Evolutionary conservation across 2,329 filamentous ascomycete species (phyloP).

Genomic region (Colletotrichum euphorbiae): DNA sequence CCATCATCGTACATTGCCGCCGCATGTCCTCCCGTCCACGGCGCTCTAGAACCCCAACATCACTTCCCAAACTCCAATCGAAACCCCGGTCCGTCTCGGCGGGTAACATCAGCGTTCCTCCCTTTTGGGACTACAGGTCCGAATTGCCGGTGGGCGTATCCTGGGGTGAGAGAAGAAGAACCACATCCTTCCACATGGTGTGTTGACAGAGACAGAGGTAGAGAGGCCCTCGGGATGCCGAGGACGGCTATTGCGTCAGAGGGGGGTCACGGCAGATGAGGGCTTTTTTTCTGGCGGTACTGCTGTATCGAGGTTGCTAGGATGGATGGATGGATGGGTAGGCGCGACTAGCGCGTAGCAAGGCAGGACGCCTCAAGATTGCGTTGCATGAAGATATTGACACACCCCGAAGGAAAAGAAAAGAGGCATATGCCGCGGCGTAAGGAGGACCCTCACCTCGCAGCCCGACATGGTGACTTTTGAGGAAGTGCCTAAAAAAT

Average conservation of each 20-base stretch:
- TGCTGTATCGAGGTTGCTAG: slow-evolving; percentile 20
- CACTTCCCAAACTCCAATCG: slow-evolving; percentile 3
- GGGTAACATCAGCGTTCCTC: slow-evolving; percentile 28
- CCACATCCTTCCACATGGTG: slow-evolving; percentile 6
- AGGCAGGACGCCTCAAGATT: neutral
- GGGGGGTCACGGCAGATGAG: neutral
- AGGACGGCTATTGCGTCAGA: neutral
- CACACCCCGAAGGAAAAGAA: slow-evolving; percentile 16
- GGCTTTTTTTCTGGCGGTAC: slow-evolving; percentile 5
- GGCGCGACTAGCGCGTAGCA: slow-evolving; percentile 17
- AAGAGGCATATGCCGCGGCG: slow-evolving; percentile 1
- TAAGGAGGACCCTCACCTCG: neutral
- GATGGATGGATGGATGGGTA: neutral
- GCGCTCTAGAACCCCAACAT: slow-evolving; percentile 31
- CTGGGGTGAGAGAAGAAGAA: neutral
- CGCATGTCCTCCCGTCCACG: slow-evolving; percentile 30
- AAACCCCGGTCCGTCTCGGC: slow-evolving; percentile 1
- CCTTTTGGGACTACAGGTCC: slow-evolving; percentile 32
- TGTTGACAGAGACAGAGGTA: neutral
- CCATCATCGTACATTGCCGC: slow-evolving; percentile 36
- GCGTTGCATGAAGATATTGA: slow-evolving; percentile 11
- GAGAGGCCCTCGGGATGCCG: neutral
- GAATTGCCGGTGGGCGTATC: neutral
- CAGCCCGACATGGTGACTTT: neutral
- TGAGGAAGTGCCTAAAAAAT: neutral